These are phyloP conservation scores for Niveomyces coronatus DNA, from an alignment of 2,329 filamentous ascomycete genomes.

Conservation along the genomic window DNA sequence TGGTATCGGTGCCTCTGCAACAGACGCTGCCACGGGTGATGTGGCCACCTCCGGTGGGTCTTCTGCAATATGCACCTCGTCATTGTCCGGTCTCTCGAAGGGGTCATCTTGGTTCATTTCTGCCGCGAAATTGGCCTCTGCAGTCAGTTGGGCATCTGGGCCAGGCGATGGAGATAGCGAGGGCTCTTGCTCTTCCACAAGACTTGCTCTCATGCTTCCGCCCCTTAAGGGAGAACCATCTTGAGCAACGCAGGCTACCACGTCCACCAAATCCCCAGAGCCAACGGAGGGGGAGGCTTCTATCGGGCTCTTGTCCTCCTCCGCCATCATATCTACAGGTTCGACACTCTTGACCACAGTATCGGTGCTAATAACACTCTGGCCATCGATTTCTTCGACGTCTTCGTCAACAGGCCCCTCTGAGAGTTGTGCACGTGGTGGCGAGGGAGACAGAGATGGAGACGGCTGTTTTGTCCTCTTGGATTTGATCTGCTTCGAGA, in stretches of 20 bases:
- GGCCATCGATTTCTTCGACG: constrained; percentile 18
- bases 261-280: constrained; percentile 9
- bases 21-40: constrained; percentile 4
- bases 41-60: constrained; percentile 8
- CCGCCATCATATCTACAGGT: constrained; percentile 2
- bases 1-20: constrained; percentile 23
- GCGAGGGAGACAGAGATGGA: constrained; percentile 15
- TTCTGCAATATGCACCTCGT: constrained; percentile 9
- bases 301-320: neutral
- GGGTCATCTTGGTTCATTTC: constrained; percentile 6
- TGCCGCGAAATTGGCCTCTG: constrained; percentile 7
- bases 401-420: constrained; percentile 9
- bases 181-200: constrained; percentile 7
- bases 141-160: constrained; percentile 10
- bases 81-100: neutral
- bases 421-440: constrained; percentile 11
- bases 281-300: neutral
- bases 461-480: constrained; percentile 32
- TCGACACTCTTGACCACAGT: constrained; percentile 27
- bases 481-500: constrained; percentile 34
- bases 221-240: constrained; percentile 17
- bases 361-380: constrained; percentile 32
- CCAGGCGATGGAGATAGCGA: constrained; percentile 10
- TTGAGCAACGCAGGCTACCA: constrained; percentile 5
- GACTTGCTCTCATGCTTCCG: constrained; percentile 11